Evolutionary conservation across 805 yeast species (phyloP).

Genomic region (Candida oleophila): DNA sequence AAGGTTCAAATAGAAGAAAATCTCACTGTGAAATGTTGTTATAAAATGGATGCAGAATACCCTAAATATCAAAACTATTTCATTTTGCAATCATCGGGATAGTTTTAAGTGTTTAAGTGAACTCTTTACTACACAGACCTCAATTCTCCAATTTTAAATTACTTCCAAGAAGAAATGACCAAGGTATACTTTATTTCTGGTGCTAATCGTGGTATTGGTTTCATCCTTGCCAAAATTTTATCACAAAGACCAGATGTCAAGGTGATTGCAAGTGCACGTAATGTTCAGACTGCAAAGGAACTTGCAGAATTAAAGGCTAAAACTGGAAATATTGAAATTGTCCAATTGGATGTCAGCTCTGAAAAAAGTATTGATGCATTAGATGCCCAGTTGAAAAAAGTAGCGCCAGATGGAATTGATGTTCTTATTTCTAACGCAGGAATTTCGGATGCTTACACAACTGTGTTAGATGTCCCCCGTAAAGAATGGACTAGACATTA

Average conservation of each 20-base stretch:
- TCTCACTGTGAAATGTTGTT: too few species aligned
- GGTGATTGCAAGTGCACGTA: constrained; percentile 42
- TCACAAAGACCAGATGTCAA: constrained; percentile 21
- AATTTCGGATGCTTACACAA: constrained; percentile 11
- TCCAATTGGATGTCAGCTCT: constrained; percentile 15
- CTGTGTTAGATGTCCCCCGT: constrained; percentile 15
- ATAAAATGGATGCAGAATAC: too few species aligned
- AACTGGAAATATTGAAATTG: constrained; percentile 13
- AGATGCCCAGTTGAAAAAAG: constrained; percentile 10
- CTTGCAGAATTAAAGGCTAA: constrained; percentile 7
- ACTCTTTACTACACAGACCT: too few species aligned
- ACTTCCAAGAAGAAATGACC: not conserved
- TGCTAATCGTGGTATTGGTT: constrained; percentile 44
- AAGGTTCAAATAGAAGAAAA: too few species aligned
- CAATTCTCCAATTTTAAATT: too few species aligned
- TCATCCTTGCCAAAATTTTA: constrained; percentile 26
- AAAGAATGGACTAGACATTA: constrained; percentile 16
- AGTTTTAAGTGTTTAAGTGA: not conserved
- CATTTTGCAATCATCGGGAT: not conserved
- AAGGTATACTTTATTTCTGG: constrained; percentile 28
- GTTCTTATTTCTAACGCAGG: constrained; percentile 33
- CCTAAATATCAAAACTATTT: too few species aligned
- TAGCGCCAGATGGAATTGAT: constrained; percentile 19
- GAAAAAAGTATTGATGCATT: constrained; percentile 18
- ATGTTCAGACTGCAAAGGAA: constrained; percentile 22